phyloP scores from a whole-genome alignment of 176 grass and related monocot genomes.

The Puya raimondii region DNA sequence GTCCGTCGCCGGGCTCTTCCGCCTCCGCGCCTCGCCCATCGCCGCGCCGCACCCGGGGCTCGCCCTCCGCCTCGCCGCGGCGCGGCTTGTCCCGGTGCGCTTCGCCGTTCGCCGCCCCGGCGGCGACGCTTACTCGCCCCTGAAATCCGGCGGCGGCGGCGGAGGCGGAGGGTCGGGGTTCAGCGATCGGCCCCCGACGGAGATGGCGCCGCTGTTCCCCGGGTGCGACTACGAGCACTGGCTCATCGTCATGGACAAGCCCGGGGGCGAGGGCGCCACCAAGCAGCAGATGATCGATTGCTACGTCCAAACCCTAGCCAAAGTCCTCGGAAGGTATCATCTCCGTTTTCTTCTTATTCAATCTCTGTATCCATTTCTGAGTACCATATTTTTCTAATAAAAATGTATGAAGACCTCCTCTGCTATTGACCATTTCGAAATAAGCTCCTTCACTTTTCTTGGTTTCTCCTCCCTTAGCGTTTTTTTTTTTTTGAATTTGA shows the following conservation, averaged over 20 bases:
- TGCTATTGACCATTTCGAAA: no score
- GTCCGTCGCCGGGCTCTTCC: not conserved
- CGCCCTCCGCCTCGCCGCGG: conserved; percentile 12
- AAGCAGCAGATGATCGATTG: conserved; percentile 81
- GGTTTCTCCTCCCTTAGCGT: no score
- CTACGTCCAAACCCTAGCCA: conserved; percentile 64
- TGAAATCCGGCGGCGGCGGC: conserved; percentile 14
- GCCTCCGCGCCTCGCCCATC: conserved; percentile 13
- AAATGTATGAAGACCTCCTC: no score
- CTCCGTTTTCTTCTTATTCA: not conserved
- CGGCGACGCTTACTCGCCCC: conserved; percentile 22
- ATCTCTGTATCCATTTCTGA: not conserved
- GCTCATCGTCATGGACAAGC: conserved; percentile 88
- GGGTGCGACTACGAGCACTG: conserved; percentile 83
- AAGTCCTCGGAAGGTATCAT: conserved; percentile 59
- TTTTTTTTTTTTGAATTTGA: no score
- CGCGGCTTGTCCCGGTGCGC: conserved; percentile 33
- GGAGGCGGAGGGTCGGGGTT: conserved; percentile 9
- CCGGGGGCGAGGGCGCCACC: conserved; percentile 42
- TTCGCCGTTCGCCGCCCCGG: conserved; percentile 41
- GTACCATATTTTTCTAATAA: no score
- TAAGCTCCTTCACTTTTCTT: no score
- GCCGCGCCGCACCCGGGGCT: conserved; percentile 16
- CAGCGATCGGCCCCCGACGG: conserved; percentile 33
- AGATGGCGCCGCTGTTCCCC: conserved; percentile 62